Evolutionary conservation across 306 rosid species (phyloP).

Genomic region (Casuarina cunninghamiana): DNA sequence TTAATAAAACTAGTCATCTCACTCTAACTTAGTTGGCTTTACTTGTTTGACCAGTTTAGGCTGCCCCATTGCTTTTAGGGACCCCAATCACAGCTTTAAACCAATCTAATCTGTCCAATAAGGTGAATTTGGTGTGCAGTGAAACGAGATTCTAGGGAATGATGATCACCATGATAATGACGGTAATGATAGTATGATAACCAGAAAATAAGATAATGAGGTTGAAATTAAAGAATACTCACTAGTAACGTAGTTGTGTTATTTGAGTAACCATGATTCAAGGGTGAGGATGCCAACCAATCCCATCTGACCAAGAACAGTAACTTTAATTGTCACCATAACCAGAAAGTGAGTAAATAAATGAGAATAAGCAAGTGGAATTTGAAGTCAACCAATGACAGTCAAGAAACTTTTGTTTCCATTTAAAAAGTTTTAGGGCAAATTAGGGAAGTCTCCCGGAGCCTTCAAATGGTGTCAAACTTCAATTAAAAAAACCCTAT

Average conservation of each 20-base stretch:
- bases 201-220: background rate
- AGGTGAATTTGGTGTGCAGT: background rate
- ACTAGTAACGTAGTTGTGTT: too few species aligned
- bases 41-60: background rate
- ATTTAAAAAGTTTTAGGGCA: background rate
- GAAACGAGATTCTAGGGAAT: background rate
- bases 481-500: too few species aligned
- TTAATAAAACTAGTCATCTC: background rate
- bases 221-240: background rate
- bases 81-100: background rate
- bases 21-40: background rate
- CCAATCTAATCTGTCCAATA: background rate
- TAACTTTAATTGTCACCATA: too few species aligned
- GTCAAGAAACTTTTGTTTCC: background rate
- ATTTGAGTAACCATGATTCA: too few species aligned
- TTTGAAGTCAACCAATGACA: background rate
- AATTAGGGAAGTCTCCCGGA: background rate
- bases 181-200: background rate
- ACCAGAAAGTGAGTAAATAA: too few species aligned
- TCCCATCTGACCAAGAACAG: too few species aligned
- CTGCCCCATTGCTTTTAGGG: background rate
- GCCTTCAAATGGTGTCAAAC: background rate
- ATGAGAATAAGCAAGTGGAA: too few species aligned
- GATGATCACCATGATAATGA: background rate
- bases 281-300: too few species aligned